These are phyloP conservation scores for Chara braunii DNA, from an alignment of 139 green algal species.

Conservation along the genomic window DNA sequence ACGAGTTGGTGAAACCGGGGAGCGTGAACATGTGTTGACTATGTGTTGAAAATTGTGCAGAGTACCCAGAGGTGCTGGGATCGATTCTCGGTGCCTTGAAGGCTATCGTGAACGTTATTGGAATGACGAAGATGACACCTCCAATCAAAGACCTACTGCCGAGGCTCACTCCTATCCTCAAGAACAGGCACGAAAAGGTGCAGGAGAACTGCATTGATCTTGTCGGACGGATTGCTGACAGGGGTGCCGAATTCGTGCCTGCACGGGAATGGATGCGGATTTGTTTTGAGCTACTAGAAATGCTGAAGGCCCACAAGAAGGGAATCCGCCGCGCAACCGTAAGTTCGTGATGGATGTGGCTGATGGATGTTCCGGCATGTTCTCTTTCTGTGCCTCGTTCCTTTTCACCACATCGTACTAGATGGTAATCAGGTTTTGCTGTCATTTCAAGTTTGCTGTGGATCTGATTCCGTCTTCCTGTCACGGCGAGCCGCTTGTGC, in stretches of 20 bases:
- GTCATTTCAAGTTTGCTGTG: too few species aligned
- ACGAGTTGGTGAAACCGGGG: too few species aligned
- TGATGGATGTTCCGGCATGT: too few species aligned
- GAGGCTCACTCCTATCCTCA: conserved; percentile 93
- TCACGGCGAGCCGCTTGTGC: too few species aligned
- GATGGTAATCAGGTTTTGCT: too few species aligned
- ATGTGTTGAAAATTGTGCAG: too few species aligned
- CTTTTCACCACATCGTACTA: too few species aligned
- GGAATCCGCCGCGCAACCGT: conserved; percentile 84
- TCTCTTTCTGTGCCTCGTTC: too few species aligned
- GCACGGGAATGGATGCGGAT: conserved; percentile 99
- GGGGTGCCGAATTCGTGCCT: conserved; percentile 91
- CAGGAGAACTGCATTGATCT: conserved; percentile 98
- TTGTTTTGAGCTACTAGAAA: conserved; percentile 99
- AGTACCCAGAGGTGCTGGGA: conserved; percentile 95
- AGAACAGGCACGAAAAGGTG: conserved; percentile 85
- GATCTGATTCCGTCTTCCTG: too few species aligned
- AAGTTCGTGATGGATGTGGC: too few species aligned
- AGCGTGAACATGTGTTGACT: too few species aligned
- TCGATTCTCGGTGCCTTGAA: conserved; percentile 94
- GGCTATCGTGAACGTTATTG: conserved; percentile 90
- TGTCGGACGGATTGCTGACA: conserved; percentile 93
- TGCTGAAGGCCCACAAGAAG: conserved; percentile 97
- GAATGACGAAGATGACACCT: conserved; percentile 97
- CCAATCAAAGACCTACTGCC: conserved; percentile 99